phyloP scores from a whole-genome alignment of 441 rosid genomes.

The Gossypium schwendimanii region DNA sequence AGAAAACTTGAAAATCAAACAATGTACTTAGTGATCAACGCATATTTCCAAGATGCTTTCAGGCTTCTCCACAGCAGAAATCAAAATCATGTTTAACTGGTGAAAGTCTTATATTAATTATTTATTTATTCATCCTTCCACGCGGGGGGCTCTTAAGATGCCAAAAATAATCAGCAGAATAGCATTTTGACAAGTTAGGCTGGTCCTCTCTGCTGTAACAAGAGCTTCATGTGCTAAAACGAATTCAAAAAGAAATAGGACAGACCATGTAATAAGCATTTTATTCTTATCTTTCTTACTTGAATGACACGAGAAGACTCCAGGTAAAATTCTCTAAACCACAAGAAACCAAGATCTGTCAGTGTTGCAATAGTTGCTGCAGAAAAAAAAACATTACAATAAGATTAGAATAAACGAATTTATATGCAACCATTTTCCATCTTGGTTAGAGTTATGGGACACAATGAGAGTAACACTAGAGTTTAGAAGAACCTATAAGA shows the following conservation, averaged over 20 bases:
- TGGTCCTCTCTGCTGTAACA: not conserved
- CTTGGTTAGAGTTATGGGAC: not conserved
- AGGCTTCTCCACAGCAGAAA: not conserved
- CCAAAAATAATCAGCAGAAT: not conserved
- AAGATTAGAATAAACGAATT: constrained; percentile 24
- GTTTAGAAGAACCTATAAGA: not conserved
- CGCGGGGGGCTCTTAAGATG: not conserved
- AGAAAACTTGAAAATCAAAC: not conserved
- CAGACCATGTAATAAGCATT: not conserved
- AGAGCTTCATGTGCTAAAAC: constrained; percentile 11
- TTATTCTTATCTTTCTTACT: constrained; percentile 37
- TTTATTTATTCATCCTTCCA: not conserved
- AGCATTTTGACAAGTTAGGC: not conserved
- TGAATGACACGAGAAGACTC: constrained; percentile 99
- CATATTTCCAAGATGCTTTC: not conserved
- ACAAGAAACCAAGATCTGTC: constrained; percentile 95
- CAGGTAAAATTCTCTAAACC: constrained; percentile 99
- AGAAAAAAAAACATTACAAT: constrained; percentile 21
- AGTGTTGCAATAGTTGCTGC: constrained; percentile 80
- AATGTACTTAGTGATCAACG: not conserved
- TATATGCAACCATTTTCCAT: not conserved
- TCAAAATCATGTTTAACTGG: not conserved
- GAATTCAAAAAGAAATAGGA: constrained; percentile 8
- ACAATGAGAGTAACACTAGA: not conserved
- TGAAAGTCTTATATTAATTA: not conserved